A percentile compares a stretch with the other conserved stretches of the same genome.
Evolutionary conservation across 495 filamentous ascomycete species (phyloP).

Genomic region (Penicillium bovifimosum): DNA sequence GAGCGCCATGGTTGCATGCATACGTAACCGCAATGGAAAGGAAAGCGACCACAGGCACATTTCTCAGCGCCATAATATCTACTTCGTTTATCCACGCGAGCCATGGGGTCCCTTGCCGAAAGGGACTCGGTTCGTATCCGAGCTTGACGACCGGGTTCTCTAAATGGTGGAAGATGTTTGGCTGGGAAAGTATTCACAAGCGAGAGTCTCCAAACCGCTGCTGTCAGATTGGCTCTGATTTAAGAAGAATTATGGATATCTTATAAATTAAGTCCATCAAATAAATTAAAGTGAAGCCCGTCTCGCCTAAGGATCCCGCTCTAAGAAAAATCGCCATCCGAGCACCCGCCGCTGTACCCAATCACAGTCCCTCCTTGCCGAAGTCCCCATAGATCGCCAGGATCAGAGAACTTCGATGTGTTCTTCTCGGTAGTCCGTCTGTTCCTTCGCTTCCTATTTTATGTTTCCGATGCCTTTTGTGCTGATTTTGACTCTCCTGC

Average conservation of each 20-base stretch:
- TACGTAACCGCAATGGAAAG: constrained; percentile 6
- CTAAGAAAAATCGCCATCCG: constrained; percentile 33
- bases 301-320: constrained; percentile 43
- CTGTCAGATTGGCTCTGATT: neutral
- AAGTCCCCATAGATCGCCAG: constrained; percentile 17
- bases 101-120: constrained; percentile 7
- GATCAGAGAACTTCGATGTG: neutral
- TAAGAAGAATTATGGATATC: constrained; percentile 1
- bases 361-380: constrained; percentile 37
- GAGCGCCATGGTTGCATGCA: constrained; percentile 13
- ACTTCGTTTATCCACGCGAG: constrained; percentile 23
- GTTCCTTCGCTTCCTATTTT: neutral
- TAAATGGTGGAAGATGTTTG: too few species aligned
- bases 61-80: constrained; percentile 3
- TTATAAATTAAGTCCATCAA: constrained; percentile 10
- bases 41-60: constrained; percentile 10
- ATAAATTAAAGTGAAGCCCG: constrained; percentile 10
- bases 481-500: neutral
- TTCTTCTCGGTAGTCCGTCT: neutral
- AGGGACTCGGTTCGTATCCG: neutral
- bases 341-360: constrained; percentile 22
- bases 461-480: neutral
- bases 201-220: neutral
- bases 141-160: too few species aligned
- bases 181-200: neutral